A percentile compares a stretch with the other conserved stretches of the same genome.
These are phyloP conservation scores for Hydnum rufescens DNA, from an alignment of 768 basidiomycete species.

Conservation along the genomic window DNA sequence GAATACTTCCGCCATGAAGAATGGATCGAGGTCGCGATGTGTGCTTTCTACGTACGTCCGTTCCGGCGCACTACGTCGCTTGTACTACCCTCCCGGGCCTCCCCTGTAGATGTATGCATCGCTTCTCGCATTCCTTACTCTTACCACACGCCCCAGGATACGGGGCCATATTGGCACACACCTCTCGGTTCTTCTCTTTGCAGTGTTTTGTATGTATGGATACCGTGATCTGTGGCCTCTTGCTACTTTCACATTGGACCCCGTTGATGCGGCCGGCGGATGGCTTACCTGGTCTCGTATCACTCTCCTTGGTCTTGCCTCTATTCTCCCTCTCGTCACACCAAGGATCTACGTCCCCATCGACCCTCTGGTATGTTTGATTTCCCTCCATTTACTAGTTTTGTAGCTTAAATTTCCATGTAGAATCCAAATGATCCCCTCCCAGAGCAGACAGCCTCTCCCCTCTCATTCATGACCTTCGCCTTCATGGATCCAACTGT, in stretches of 20 bases:
- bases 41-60: constrained; percentile 19
- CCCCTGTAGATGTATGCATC: constrained; percentile 24
- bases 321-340: constrained; percentile 31
- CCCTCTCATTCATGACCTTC: constrained; percentile 26
- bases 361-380: constrained; percentile 26
- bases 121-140: constrained; percentile 24
- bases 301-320: constrained; percentile 25
- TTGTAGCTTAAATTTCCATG: not conserved
- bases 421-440: constrained; percentile 21
- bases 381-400: not conserved
- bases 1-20: constrained; percentile 11
- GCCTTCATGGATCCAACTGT: constrained; percentile 37
- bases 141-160: constrained; percentile 22
- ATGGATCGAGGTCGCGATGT: constrained; percentile 17
- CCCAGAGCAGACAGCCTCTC: constrained; percentile 32
- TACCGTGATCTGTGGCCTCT: constrained; percentile 31
- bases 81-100: not conserved
- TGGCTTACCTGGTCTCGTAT: constrained; percentile 35
- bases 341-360: constrained; percentile 40
- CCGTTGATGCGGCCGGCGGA: constrained; percentile 31
- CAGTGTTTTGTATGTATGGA: constrained; percentile 27
- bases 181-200: constrained; percentile 28
- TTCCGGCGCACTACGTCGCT: not conserved
- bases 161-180: constrained; percentile 25
- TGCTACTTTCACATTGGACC: constrained; percentile 29